These are phyloP conservation scores for Tirmania nivea DNA, from an alignment of 495 filamentous ascomycete genomes.

Conservation along the genomic window DNA sequence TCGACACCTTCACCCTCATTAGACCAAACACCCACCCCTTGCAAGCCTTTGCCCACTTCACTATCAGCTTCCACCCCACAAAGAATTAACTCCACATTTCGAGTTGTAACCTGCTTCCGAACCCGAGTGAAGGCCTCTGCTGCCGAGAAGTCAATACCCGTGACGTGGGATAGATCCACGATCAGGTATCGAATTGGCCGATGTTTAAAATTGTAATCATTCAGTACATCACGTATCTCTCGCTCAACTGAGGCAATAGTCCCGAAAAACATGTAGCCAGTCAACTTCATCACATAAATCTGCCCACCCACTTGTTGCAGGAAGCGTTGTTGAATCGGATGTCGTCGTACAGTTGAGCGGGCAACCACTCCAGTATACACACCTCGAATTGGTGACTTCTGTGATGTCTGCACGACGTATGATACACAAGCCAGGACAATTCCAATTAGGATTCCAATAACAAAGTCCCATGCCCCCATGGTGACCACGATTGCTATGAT, in stretches of 20 bases:
- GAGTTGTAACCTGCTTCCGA: constrained; percentile 52
- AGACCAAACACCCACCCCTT: constrained; percentile 56
- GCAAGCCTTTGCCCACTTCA: constrained; percentile 51
- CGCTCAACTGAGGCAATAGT: constrained; percentile 88
- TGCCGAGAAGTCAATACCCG: constrained; percentile 84
- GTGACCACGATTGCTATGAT: constrained; percentile 80
- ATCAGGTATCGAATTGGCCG: constrained; percentile 74
- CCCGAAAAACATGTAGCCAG: constrained; percentile 87
- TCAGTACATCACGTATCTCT: constrained; percentile 55
- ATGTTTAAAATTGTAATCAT: constrained; percentile 51
- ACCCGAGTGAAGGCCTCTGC: constrained; percentile 86
- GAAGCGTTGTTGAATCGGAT: constrained; percentile 71
- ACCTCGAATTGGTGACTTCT: constrained; percentile 65
- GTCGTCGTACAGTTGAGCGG: constrained; percentile 75
- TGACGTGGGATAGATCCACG: constrained; percentile 74
- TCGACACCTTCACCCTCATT: constrained; percentile 39
- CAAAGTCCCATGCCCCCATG: constrained; percentile 94
- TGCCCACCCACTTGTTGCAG: constrained; percentile 67
- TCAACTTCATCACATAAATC: constrained; percentile 71
- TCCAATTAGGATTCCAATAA: constrained; percentile 74
- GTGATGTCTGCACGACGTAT: constrained; percentile 75
- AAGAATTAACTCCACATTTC: constrained; percentile 55
- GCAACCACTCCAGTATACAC: constrained; percentile 70
- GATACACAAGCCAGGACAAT: constrained; percentile 81
- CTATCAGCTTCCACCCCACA: constrained; percentile 54